Percentiles rank a stretch among this genome's conserved stretches.
These are phyloP conservation scores for Babesia microti DNA, from an alignment of 169 alveolate genomes.

Conservation along the genomic window DNA sequence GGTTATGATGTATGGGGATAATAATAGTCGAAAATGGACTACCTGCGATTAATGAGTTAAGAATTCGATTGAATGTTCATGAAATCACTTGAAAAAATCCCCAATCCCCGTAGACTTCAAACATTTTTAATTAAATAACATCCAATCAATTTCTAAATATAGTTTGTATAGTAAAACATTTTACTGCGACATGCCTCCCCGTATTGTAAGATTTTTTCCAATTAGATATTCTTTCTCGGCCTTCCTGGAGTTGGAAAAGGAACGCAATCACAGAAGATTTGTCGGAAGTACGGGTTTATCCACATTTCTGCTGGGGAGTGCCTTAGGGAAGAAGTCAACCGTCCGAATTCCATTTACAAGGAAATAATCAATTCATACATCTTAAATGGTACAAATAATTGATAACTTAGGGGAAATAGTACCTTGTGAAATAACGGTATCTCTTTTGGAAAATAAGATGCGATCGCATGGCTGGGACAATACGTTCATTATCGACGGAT, in stretches of 20 bases:
- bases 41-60: too few species aligned
- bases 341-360: conserved; percentile 39
- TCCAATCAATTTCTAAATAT: too few species aligned
- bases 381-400: conserved; percentile 39
- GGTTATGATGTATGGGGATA: too few species aligned
- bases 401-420: conserved; percentile 73
- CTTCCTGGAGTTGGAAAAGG: conserved; percentile 79
- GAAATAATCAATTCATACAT: conserved; percentile 40
- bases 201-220: neutral
- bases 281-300: conserved; percentile 56
- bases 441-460: conserved; percentile 76
- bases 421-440: conserved; percentile 87
- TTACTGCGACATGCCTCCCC: neutral
- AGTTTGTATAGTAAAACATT: too few species aligned
- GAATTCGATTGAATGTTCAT: too few species aligned
- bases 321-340: conserved; percentile 50
- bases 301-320: conserved; percentile 85
- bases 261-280: conserved; percentile 60
- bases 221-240: conserved; percentile 62
- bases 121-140: too few species aligned
- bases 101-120: too few species aligned
- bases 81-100: too few species aligned
- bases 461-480: conserved; percentile 76
- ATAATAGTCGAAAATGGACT: too few species aligned
- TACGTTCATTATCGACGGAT: conserved; percentile 86